Evolutionary conservation across 225 moss, liverwort and hornwort species (phyloP).

Genomic region (Asterella californica): DNA sequence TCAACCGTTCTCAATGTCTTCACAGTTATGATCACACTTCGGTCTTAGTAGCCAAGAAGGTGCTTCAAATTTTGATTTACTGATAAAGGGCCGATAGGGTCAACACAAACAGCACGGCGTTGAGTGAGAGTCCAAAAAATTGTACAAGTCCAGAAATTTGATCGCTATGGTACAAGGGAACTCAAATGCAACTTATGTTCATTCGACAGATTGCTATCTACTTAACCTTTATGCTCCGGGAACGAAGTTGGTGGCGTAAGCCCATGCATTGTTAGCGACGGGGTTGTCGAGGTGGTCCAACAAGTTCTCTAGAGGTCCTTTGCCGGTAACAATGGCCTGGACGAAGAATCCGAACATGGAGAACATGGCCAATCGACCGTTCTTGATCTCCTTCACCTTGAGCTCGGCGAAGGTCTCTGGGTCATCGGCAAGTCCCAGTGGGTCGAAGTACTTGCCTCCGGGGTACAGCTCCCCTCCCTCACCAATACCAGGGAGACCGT

Average conservation of each 20-base stretch:
- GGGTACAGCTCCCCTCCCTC: constrained; percentile 38
- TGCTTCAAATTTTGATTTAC: constrained; percentile 6
- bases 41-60: too few relatives aligned
- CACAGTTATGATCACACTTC: too few relatives aligned
- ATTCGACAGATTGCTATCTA: constrained; percentile 17
- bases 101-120: background rate
- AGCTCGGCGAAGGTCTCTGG: constrained; percentile 42
- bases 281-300: constrained; percentile 39
- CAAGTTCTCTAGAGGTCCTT: constrained; percentile 44
- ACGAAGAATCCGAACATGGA: constrained; percentile 55
- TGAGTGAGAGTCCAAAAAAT: constrained; percentile 14
- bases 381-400: constrained; percentile 51
- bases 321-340: constrained; percentile 51
- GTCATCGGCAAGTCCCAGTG: constrained; percentile 41
- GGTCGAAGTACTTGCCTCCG: constrained; percentile 44
- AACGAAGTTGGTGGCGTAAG: constrained; percentile 44
- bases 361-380: constrained; percentile 51
- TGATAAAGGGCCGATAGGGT: background rate
- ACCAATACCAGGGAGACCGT: constrained; percentile 35
- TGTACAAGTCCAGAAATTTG: constrained; percentile 18
- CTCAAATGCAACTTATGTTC: background rate
- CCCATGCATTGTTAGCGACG: constrained; percentile 49
- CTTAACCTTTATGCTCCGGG: constrained; percentile 28
- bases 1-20: too few relatives aligned
- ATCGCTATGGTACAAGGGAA: constrained; percentile 12